Percentiles rank a stretch among this genome's conserved stretches.
Evolutionary conservation across 2,329 filamentous ascomycete genomes (phyloP).

Genomic region (Xylaria sp.): DNA sequence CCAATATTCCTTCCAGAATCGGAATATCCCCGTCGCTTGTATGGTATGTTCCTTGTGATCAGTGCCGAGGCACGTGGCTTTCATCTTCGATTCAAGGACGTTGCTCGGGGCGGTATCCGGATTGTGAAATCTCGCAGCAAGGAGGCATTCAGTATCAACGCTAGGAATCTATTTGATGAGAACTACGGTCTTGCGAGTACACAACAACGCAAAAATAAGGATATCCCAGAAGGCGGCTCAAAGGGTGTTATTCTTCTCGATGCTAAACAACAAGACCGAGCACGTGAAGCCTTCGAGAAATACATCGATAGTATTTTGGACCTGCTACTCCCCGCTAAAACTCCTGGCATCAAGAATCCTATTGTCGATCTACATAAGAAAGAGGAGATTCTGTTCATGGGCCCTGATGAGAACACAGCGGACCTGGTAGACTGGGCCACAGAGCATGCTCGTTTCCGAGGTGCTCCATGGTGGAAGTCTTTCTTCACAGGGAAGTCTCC

Average conservation of each 20-base stretch:
- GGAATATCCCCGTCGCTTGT: constrained; percentile 93
- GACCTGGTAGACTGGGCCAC: constrained; percentile 99
- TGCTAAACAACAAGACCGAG: constrained; percentile 92
- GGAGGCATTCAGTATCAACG: constrained; percentile 96
- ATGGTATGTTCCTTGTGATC: constrained; percentile 99
- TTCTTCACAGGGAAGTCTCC: constrained; percentile 99
- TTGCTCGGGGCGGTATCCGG: constrained; percentile 94
- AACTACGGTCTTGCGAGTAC: constrained; percentile 99
- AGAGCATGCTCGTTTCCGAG: constrained; percentile 85
- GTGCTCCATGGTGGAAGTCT: constrained; percentile 99
- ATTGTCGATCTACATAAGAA: constrained; percentile 96
- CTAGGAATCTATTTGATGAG: constrained; percentile 95
- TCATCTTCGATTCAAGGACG: constrained; percentile 96
- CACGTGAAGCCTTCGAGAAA: constrained; percentile 94
- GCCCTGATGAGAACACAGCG: constrained; percentile 98
- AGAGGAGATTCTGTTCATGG: constrained; percentile 98
- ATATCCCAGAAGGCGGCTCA: constrained; percentile 96
- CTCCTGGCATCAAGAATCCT: constrained; percentile 98
- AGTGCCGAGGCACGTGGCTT: constrained; percentile 97
- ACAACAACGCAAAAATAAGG: constrained; percentile 99
- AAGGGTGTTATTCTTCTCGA: constrained; percentile 98
- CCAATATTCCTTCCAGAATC: constrained; percentile 87
- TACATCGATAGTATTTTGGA: constrained; percentile 99
- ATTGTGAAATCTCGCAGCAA: constrained; percentile 98
- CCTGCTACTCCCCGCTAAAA: constrained; percentile 86